Percentiles rank a stretch among this genome's conserved stretches.
phyloP scores from a whole-genome alignment of 495 filamentous ascomycete species.

The Talaromyces thailandensis region DNA sequence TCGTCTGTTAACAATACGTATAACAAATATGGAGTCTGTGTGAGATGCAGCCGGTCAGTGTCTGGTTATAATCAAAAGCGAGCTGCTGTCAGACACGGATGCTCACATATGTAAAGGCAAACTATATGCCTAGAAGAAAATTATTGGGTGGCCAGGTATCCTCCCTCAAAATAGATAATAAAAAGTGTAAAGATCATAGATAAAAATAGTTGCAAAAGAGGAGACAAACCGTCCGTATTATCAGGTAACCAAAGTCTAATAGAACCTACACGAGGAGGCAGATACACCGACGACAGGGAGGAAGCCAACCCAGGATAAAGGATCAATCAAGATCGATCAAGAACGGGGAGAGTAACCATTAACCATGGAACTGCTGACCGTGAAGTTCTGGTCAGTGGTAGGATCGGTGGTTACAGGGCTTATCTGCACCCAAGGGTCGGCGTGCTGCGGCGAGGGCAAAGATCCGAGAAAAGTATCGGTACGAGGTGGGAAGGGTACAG shows the following conservation, averaged over 20 bases:
- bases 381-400: background rate
- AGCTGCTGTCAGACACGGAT: background rate
- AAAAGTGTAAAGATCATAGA: background rate
- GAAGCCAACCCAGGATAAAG: background rate
- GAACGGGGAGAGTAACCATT: background rate
- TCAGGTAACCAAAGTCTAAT: background rate
- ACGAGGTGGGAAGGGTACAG: background rate
- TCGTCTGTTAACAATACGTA: background rate
- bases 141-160: background rate
- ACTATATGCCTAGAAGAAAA: background rate
- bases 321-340: background rate
- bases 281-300: background rate
- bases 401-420: background rate
- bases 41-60: background rate
- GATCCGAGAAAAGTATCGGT: background rate
- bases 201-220: background rate
- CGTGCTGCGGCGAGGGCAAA: background rate
- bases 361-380: background rate
- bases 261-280: conserved; percentile 1
- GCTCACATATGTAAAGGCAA: background rate
- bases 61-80: background rate
- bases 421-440: background rate
- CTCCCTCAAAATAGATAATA: background rate
- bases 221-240: background rate
- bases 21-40: background rate